Evolutionary conservation across 768 basidiomycete genomes (phyloP).

Genomic region (Naganishia onofrii): DNA sequence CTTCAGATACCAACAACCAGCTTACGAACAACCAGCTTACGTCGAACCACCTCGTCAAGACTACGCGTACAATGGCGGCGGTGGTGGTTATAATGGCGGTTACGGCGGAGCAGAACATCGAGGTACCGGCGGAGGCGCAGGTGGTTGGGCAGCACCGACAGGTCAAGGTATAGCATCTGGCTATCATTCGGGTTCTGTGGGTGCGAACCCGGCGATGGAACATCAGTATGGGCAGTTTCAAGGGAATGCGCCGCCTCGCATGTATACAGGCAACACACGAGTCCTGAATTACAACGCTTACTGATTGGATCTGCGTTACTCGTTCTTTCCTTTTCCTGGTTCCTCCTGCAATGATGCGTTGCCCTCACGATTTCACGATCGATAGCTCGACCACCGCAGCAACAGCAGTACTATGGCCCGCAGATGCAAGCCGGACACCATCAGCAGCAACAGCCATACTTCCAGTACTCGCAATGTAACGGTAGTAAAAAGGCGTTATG

Average conservation of each 20-base stretch:
- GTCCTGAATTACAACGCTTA: too few relatives aligned
- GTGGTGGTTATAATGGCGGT: not conserved
- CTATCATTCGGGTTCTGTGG: slow-evolving; percentile 20
- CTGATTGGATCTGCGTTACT: not conserved
- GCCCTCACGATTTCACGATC: not conserved
- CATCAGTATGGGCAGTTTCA: slow-evolving; percentile 20
- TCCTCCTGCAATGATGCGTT: too few relatives aligned
- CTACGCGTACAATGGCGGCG: slow-evolving; percentile 15
- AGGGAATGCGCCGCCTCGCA: slow-evolving; percentile 4
- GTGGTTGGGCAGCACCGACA: slow-evolving; percentile 22
- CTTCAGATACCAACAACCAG: slow-evolving; percentile 10
- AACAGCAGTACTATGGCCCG: slow-evolving; percentile 65
- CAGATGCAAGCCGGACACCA: slow-evolving; percentile 56
- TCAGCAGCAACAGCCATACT: slow-evolving; percentile 61
- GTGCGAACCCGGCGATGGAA: not conserved
- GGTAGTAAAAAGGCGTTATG: slow-evolving; percentile 82
- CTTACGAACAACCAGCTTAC: slow-evolving; percentile 20
- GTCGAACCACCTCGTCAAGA: slow-evolving; percentile 21
- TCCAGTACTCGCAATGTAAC: slow-evolving; percentile 85
- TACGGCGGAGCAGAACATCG: not conserved
- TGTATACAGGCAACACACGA: not conserved
- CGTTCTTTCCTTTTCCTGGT: not conserved
- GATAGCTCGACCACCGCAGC: slow-evolving; percentile 53
- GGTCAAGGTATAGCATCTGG: slow-evolving; percentile 18
- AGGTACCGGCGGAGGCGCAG: slow-evolving; percentile 7